Evolutionary conservation across 257 asterid species (phyloP), one percentile per base, ranked within the genome.

Genomic region (Solanum sejunctum): DNA sequence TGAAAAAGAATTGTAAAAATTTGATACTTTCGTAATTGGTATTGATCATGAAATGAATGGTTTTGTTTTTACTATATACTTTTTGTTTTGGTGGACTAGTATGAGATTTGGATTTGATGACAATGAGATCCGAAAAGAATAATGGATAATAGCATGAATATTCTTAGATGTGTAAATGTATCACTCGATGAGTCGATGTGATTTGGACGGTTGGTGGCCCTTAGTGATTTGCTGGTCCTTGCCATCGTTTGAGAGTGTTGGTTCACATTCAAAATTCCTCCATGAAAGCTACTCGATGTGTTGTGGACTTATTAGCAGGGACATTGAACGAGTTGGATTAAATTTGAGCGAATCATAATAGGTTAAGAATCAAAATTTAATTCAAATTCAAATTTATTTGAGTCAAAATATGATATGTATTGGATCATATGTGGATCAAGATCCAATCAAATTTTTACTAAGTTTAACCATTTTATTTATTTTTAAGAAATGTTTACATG

Each of bases 241-340:
- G 6, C 57, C 2, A 6, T 15, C 6, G 60, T 1, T 3, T 1
- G 7, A 28, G 12, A 32, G 3, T 66, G 3, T 66, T 28, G 8
- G 21, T 7, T 66, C 47, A 32, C 73, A 5, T 12, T 66, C 3
- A 32, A 32, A 32, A 66, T 8, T 32, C 9, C 10, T 13, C 21
- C 0, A 1, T 0, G 17, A 66, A 0, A 28, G 12, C 0, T 66
- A 32, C 12, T 7, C 2, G 47, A 2, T 64, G 71, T 16, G 45
- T 36, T 36, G 41, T 4, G 41, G 41, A 36, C 41, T 36, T 36
- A 36, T 36, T 36, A 36, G 41, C 6, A 36, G 5, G 39, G 39
- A 36, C 6, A 32, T 32, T 32, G 39, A 32, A 32, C 5, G 39
- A 32, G 26, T 32, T 32, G 4, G 39, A 36, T 36, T 36, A 36